Base-by-base conservation (phyloP, 768 basidiomycete genomes). In the Gloeophyllum trabeum region DNA sequence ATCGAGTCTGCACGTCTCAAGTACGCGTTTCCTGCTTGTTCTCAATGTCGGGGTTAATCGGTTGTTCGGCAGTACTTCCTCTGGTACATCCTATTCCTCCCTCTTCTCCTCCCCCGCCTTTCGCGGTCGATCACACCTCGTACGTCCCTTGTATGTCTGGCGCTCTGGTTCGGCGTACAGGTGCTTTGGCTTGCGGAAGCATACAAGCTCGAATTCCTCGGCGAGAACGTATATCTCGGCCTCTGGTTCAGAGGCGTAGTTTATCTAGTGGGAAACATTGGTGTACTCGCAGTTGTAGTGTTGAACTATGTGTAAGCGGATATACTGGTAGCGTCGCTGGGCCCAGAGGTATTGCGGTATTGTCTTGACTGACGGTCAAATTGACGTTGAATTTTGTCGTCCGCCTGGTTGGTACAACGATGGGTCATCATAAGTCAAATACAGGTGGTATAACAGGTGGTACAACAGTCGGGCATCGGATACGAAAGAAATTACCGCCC, bases 1-100 rank as follows among this genome's bases (percentile, higher is more conserved):
- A 98, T 60, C 93, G 94, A 60, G 96, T 99, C 40, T 96, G 93
- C 72, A 99, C 96, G 0, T 96, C 92, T 0, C 91, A 94, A 70
- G 90, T 87, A 50, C 48, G 69, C 12, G 4, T 49, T 35, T 56
- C 54, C 10, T 25, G 38, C 37, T 39, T 21, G 22, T 40, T 35
- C 41, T 28, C 40, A 23, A 36, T 14, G 22, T n/a, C 23, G 14
- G 16, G 6, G 6, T 14, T 13, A 16, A 20, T 21, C 14, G 13
- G 37, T 7, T 43, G 13, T 21, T 21, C 6, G 5, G 12, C 61
- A 98, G 86, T 99, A 99, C 60, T 99, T 98, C 63, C 69, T 94
- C 28, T 99, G 96, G 96, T 97, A 92, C 56, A 76, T 90, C 12
- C 76, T 91, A 39, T 76, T 98, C 46, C 61, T 98, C 0, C 92